Evolutionary conservation across 2,329 filamentous ascomycete genomes (phyloP).

Genomic region (Aspergillus sp.): DNA sequence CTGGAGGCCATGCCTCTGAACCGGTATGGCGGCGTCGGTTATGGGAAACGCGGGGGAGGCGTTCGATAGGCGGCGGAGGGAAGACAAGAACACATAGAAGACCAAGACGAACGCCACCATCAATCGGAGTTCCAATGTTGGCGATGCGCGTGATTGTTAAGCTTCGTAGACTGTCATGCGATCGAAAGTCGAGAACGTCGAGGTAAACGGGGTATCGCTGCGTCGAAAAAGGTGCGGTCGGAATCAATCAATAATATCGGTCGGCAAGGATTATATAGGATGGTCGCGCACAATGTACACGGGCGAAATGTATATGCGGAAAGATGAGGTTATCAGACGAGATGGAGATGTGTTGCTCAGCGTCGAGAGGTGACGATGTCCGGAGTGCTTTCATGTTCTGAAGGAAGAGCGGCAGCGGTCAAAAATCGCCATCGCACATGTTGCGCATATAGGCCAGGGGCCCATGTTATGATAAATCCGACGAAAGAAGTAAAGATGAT

Average conservation of each 20-base stretch:
- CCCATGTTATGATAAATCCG: constrained; percentile 10
- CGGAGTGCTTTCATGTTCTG: constrained; percentile 25
- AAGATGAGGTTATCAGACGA: constrained; percentile 4
- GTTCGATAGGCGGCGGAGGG: background rate
- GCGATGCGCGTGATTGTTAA: background rate
- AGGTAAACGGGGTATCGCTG: background rate
- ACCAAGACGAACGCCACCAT: constrained; percentile 18
- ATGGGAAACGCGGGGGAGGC: background rate
- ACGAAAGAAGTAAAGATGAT: background rate
- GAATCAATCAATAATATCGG: background rate
- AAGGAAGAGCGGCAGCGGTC: constrained; percentile 17
- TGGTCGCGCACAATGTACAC: background rate
- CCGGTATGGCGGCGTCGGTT: constrained; percentile 10
- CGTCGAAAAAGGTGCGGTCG: background rate
- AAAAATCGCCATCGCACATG: constrained; percentile 24
- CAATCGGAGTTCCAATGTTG: constrained; percentile 12
- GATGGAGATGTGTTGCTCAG: constrained; percentile 10
- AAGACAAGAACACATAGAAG: constrained; percentile 19
- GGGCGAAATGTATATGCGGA: background rate
- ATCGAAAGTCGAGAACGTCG: background rate
- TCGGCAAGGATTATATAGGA: background rate
- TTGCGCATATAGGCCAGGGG: constrained; percentile 10
- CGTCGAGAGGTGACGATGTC: constrained; percentile 15
- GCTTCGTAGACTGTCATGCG: constrained; percentile 1
- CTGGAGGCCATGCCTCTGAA: constrained; percentile 32